These are phyloP conservation scores for Aspergillus funiculosus DNA, from an alignment of 495 filamentous ascomycete species.

Conservation along the genomic window DNA sequence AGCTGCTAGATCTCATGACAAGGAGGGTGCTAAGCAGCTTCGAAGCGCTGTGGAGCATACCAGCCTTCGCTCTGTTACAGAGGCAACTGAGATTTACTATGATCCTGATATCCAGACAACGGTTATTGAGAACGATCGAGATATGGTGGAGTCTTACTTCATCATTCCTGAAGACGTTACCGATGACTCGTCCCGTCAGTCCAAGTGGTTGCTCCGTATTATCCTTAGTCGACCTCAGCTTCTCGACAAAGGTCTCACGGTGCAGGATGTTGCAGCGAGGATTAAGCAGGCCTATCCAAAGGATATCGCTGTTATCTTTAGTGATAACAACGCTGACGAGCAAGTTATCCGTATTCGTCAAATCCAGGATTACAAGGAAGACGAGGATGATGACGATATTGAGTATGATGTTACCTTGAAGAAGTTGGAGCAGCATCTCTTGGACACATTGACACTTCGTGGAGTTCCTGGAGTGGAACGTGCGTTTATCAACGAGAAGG, in stretches of 20 bases:
- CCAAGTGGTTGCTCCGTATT: constrained; percentile 91
- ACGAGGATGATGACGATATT: constrained; percentile 70
- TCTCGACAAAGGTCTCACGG: constrained; percentile 86
- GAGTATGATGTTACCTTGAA: constrained; percentile 89
- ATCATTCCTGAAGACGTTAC: constrained; percentile 79
- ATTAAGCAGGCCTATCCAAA: constrained; percentile 84
- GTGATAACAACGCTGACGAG: constrained; percentile 94
- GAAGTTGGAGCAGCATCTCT: constrained; percentile 79
- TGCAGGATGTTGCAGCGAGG: constrained; percentile 84
- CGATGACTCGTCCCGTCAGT: constrained; percentile 69
- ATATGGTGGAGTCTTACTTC: constrained; percentile 97
- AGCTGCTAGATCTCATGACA: constrained; percentile 47
- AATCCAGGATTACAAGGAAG: constrained; percentile 63
- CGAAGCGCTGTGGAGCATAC: constrained; percentile 91
- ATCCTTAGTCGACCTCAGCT: constrained; percentile 89
- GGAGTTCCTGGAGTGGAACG: constrained; percentile 82
- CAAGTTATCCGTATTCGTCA: constrained; percentile 92
- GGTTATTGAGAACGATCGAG: constrained; percentile 75
- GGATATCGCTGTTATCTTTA: constrained; percentile 90
- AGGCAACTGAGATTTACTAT: constrained; percentile 92
- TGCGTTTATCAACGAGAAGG: constrained; percentile 85
- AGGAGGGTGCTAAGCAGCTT: constrained; percentile 78
- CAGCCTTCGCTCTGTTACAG: constrained; percentile 84
- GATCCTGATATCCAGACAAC: constrained; percentile 87
- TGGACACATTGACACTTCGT: constrained; percentile 83